A percentile compares a stretch with the other conserved stretches of the same genome.
Conservation (phyloP, 2,329 filamentous ascomycete species). For the Spiromastix sp. region DNA sequence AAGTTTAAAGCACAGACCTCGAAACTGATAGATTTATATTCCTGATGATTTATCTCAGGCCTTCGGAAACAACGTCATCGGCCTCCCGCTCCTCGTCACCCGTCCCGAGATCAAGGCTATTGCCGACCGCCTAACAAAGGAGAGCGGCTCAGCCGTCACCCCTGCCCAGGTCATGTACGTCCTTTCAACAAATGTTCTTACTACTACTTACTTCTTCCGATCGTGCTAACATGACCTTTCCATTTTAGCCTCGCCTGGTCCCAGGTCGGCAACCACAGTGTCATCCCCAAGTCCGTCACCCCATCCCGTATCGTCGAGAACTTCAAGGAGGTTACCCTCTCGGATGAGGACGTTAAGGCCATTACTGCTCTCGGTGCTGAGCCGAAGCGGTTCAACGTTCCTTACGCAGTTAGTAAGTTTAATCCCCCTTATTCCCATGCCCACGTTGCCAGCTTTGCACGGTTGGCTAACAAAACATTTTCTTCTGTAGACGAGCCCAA, state of each 20-base stretch:
- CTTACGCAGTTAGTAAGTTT: conserved; percentile 20
- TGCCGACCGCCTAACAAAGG: conserved; percentile 42
- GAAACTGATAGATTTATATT: no score
- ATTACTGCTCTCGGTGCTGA: conserved; percentile 23
- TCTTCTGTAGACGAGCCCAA: conserved; percentile 35
- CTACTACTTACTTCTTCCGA: not conserved
- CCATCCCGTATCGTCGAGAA: conserved; percentile 33
- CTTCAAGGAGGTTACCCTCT: conserved; percentile 33
- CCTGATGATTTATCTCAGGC: conserved; percentile 23
- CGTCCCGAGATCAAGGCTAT: conserved; percentile 54
- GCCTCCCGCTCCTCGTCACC: conserved; percentile 53
- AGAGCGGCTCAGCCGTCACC: no score
- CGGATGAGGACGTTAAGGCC: conserved; percentile 26
- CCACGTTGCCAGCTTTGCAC: not conserved
- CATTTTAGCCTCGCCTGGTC: conserved; percentile 28
- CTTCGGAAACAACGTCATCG: conserved; percentile 49
- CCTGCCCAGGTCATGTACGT: conserved; percentile 28
- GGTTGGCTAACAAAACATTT: conserved; percentile 3
- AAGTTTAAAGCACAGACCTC: no score
- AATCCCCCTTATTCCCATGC: not conserved
- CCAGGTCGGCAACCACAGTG: conserved; percentile 29
- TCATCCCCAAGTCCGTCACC: conserved; percentile 35
- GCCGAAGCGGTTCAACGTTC: conserved; percentile 27
- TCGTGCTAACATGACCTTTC: not conserved
- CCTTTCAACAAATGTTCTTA: not conserved